phyloP scores from a whole-genome alignment of 192 early-diverging fungal genomes.

The Coemansia reversa region DNA sequence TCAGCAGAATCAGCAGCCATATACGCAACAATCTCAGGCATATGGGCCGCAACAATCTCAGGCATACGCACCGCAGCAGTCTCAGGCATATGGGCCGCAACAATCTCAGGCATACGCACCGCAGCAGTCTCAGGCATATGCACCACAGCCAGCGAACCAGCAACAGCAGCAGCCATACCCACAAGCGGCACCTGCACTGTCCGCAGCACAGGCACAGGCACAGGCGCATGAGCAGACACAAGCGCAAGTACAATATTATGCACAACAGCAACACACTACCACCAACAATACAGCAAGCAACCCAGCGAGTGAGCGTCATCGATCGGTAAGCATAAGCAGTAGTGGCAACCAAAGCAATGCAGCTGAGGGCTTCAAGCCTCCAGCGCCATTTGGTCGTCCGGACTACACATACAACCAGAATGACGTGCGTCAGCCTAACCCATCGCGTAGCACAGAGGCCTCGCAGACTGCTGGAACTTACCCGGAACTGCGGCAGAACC shows the following conservation, averaged over 20 bases:
- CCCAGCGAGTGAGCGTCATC: slow-evolving; percentile 6
- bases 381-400: slow-evolving; percentile 27
- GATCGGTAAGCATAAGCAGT: slow-evolving; percentile 29
- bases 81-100: too few relatives aligned
- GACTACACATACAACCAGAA: slow-evolving; percentile 38
- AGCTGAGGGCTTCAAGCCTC: slow-evolving; percentile 26
- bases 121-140: background rate
- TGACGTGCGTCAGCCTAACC: slow-evolving; percentile 46
- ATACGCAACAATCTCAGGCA: too few relatives aligned
- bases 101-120: slow-evolving; percentile 8
- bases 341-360: slow-evolving; percentile 14
- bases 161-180: background rate
- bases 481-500: slow-evolving; percentile 31
- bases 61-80: too few relatives aligned
- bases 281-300: slow-evolving; percentile 11
- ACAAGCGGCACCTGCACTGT: slow-evolving; percentile 5
- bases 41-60: too few relatives aligned
- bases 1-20: slow-evolving; percentile 18
- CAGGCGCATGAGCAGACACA: slow-evolving; percentile 9
- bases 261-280: background rate
- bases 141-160: slow-evolving; percentile 11
- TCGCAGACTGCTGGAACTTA: slow-evolving; percentile 45
- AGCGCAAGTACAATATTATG: background rate
- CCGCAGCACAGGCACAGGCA: slow-evolving; percentile 28
- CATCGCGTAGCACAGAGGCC: slow-evolving; percentile 34